A percentile compares a stretch with the other conserved stretches of the same genome.
These are phyloP conservation scores for Cynanchum wilfordii DNA, from an alignment of 257 asterid genomes.

Conservation along the genomic window DNA sequence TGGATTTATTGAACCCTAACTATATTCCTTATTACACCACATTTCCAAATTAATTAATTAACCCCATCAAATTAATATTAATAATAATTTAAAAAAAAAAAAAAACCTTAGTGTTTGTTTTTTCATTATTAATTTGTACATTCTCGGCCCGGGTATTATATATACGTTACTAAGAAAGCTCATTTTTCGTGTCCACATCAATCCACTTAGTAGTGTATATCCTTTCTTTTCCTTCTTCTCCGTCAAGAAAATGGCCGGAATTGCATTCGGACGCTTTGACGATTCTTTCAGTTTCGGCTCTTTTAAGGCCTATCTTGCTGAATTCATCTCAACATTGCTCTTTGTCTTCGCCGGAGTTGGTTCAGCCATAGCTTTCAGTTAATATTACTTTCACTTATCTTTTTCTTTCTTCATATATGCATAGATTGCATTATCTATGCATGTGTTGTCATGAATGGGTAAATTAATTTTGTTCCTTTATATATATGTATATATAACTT, in stretches of 20 bases:
- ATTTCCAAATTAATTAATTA: not conserved
- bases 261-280: conserved; percentile 74
- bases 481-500: not conserved
- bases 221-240: too few species aligned
- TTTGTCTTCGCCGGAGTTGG: conserved; percentile 97
- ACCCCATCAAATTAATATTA: not conserved
- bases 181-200: not conserved
- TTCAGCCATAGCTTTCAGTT: conserved; percentile 90
- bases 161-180: conserved; percentile 31
- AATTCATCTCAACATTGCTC: conserved; percentile 92
- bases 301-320: conserved; percentile 80
- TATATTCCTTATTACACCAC: conserved; percentile 10
- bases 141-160: conserved; percentile 31
- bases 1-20: conserved; percentile 20
- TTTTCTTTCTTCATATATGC: too few species aligned
- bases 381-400: not conserved
- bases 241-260: conserved; percentile 44
- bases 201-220: too few species aligned
- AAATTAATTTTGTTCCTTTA: too few species aligned
- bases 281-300: conserved; percentile 63
- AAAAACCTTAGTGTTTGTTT: not conserved
- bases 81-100: too few species aligned
- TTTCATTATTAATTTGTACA: not conserved
- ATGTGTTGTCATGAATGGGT: too few species aligned
- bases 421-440: too few species aligned